Base-by-base conservation (phyloP, 2,329 filamentous ascomycete genomes). In the Talaromyces sp. region DNA sequence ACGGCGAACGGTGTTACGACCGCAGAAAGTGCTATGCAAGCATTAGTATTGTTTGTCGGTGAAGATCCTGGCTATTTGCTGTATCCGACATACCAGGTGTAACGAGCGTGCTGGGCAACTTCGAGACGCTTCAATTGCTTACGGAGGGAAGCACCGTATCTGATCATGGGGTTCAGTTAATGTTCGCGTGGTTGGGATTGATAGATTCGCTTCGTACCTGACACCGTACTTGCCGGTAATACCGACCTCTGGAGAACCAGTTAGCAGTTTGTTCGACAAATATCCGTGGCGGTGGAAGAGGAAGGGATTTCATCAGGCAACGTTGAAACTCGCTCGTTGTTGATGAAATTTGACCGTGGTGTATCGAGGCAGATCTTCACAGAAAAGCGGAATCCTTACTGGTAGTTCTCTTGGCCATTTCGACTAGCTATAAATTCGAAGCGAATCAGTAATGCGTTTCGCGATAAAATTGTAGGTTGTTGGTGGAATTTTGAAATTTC, bases 51-150 rank as follows among this genome's bases (percentile, higher is more conserved):
- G 11, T 13, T 8, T 36, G n/a, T 19, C 33, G 31, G 5, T 9
- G 22, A 19, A 21, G 2, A 3, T 19, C 46, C 17, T 35, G 9
- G 52, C 52, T 41, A 2, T 8, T 11, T 28, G 48, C 28, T 52
- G 13, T 36, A 36, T 51, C 22, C 43, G 43, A 56, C 58, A 17
- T 59, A 59, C 57, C 57, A 97, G 76, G 87, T 87, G 79, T 97
- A 97, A 79, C 89, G 89, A 82, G 91, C 91, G 85, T 99, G 94
- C 81, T 97, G 94, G 74, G 90, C 89, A 79, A 97, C 89, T 88
- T 97, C 94, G 89, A 97, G 96, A 89, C 97, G 97, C 91, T 97
- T 97, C 77, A 94, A 88, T 79, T 91, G 92, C 87, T 97, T 97
- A 82, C 92, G 91, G 81, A 97, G 91, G 75, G 94, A 97, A 78